Percentiles rank a stretch among this genome's conserved stretches.
phyloP scores from a whole-genome alignment of 1,284 basidiomycete species.

The Ganoderma meredithae region DNA sequence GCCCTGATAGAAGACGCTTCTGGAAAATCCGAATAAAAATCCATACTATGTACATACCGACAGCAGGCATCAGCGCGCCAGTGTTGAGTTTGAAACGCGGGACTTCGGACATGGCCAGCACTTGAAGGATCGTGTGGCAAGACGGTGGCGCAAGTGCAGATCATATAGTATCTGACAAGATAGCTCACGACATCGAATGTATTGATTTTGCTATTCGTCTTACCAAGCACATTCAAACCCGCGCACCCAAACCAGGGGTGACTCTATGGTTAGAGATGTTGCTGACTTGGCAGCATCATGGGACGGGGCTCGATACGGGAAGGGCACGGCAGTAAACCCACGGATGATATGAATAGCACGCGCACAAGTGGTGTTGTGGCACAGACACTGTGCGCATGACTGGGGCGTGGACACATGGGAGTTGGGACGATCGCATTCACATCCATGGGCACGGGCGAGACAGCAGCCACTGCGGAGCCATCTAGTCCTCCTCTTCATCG shows the following conservation, averaged over 20 bases:
- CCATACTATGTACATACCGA: slow-evolving; percentile 32
- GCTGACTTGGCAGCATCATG: neutral
- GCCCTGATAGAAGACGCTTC: slow-evolving; percentile 27
- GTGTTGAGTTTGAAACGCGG: slow-evolving; percentile 41
- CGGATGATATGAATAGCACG: slow-evolving; percentile 18
- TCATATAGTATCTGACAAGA: neutral
- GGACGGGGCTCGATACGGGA: slow-evolving; percentile 6
- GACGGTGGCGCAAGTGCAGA: neutral
- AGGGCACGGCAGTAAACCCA: slow-evolving; percentile 4
- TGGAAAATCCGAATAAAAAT: neutral
- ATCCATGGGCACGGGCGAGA: neutral
- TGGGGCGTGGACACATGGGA: neutral
- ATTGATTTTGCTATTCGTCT: slow-evolving; percentile 6
- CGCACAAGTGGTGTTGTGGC: neutral
- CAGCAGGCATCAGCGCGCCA: slow-evolving; percentile 39
- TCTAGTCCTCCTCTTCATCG: slow-evolving; percentile 60
- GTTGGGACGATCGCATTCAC: neutral
- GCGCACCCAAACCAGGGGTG: slow-evolving; percentile 2
- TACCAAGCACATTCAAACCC: slow-evolving; percentile 22
- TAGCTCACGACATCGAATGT: slow-evolving; percentile 13
- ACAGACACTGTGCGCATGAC: neutral
- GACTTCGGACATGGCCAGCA: slow-evolving; percentile 33
- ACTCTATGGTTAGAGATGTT: neutral
- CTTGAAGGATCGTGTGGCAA: neutral
- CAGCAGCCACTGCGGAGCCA: neutral